Conservation (phyloP, 371 early-diverging fungal species). For the Mucor plumbeus region DNA sequence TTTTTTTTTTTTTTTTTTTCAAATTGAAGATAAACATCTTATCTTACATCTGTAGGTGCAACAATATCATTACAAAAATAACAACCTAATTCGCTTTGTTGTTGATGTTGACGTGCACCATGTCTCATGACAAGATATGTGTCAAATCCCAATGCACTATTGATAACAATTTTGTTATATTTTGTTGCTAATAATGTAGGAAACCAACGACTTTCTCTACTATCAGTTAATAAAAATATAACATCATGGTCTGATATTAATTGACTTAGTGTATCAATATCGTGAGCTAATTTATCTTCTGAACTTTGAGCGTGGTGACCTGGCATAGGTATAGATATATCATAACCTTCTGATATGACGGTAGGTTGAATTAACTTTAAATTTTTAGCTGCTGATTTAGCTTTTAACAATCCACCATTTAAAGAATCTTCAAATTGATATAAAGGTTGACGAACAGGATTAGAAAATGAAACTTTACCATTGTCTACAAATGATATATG, state of each 20-base stretch:
- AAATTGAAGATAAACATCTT: constrained; percentile 5
- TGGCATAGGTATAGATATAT: constrained; percentile 92
- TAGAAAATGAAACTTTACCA: constrained; percentile 91
- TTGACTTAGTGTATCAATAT: constrained; percentile 58
- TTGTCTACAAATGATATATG: constrained; percentile 94
- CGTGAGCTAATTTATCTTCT: constrained; percentile 49
- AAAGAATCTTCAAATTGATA: constrained; percentile 88
- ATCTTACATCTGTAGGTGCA: constrained; percentile 86
- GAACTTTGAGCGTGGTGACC: constrained; percentile 62
- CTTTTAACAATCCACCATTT: constrained; percentile 86
- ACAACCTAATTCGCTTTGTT: constrained; percentile 70
- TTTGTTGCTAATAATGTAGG: constrained; percentile 85
- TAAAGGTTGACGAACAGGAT: constrained; percentile 94
- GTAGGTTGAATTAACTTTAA: constrained; percentile 81
- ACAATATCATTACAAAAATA: constrained; percentile 97
- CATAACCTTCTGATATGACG: constrained; percentile 72
- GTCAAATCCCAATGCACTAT: constrained; percentile 95
- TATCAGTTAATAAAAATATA: constrained; percentile 91
- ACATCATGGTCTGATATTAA: constrained; percentile 83
- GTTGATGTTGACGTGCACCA: constrained; percentile 59
- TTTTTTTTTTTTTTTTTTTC: no score
- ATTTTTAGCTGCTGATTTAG: constrained; percentile 81
- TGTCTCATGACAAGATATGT: constrained; percentile 97
- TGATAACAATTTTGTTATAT: constrained; percentile 79
- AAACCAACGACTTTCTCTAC: constrained; percentile 95